Base-by-base conservation (phyloP, 2,329 filamentous ascomycete genomes). In the Fusarium compactum region DNA sequence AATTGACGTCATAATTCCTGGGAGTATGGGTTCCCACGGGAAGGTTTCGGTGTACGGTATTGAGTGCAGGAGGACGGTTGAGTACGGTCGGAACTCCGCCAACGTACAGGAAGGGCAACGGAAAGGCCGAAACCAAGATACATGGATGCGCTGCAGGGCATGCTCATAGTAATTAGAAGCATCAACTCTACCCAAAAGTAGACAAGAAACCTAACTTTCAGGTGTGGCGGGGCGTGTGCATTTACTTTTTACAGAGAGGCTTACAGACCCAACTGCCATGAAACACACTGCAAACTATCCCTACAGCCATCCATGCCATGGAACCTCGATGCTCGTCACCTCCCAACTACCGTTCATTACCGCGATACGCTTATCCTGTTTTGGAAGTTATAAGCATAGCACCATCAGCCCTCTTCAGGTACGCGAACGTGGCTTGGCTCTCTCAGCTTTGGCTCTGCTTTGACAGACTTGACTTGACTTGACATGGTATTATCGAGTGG, bases 201-300 rank as follows among this genome's bases (percentile, higher is more conserved):
- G 32, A 29, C 38, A 43, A 22, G 50, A 22, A 51, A 38, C 47
- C 34, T 38, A 16, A 53, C 50, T 53, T 29, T n/a, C 16, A 59
- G 45, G 60, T 50, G 53, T 65, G 62, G 62, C 30, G 46, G 62
- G 62, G 62, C 62, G 62, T 65, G 62, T 65, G 52, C 62, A 65
- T 61, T 16, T 27, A 38, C 38, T 20, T 41, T 25, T 38, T 22
- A 53, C 18, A 25, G 24, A 53, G 29, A 53, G 29, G 22, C 22
- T 14, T 38, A 15, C 48, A 38, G 34, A 18, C 18, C 12, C 18
- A 53, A 53, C 50, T 53, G 24, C 50, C 50, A 53, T 53, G 50
- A 53, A 53, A 53, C 50, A 25, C 32, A 32, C 29, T 25, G 47
- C 29, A 51, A 51, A 51, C 47, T 34, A 34, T 52, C 50, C 50